phyloP scores from a whole-genome alignment of 2,329 filamentous ascomycete genomes.

The Fusarium sp. region DNA sequence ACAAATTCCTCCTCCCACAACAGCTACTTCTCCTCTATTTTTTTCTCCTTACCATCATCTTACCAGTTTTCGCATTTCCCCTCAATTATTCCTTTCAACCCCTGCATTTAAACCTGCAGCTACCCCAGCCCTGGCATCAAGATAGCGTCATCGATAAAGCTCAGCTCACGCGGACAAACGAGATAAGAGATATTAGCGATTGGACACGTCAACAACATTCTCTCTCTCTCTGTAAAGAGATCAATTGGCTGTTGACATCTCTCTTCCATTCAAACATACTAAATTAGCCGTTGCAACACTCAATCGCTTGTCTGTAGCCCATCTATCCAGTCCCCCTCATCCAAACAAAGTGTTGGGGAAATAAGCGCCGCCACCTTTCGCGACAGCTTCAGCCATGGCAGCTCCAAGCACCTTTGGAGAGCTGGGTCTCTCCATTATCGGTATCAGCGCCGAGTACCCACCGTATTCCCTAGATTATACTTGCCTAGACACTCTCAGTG shows the following conservation, averaged over 20 bases:
- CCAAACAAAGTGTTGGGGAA: slow-evolving; percentile 37
- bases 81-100: slow-evolving; percentile 19
- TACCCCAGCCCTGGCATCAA: slow-evolving; percentile 27
- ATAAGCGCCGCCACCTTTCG: slow-evolving; percentile 13
- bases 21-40: not conserved
- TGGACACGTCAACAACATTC: slow-evolving; percentile 31
- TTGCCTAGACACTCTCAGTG: slow-evolving; percentile 64
- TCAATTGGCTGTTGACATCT: slow-evolving; percentile 21
- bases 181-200: slow-evolving; percentile 18
- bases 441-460: slow-evolving; percentile 71
- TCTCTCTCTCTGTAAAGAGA: not conserved
- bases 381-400: slow-evolving; percentile 53
- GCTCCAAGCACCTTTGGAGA: slow-evolving; percentile 59
- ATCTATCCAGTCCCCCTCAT: slow-evolving; percentile 5
- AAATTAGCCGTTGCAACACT: not conserved
- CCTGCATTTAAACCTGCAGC: slow-evolving; percentile 31
- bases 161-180: slow-evolving; percentile 16
- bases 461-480: slow-evolving; percentile 64
- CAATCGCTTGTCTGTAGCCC: not conserved
- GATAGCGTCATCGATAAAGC: slow-evolving; percentile 42
- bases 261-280: not conserved
- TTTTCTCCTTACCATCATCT: not conserved
- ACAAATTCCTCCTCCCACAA: slow-evolving; percentile 9
- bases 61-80: not conserved
- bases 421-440: slow-evolving; percentile 71